Base-by-base conservation (phyloP, 495 filamentous ascomycete species). In the Neurospora sp. region DNA sequence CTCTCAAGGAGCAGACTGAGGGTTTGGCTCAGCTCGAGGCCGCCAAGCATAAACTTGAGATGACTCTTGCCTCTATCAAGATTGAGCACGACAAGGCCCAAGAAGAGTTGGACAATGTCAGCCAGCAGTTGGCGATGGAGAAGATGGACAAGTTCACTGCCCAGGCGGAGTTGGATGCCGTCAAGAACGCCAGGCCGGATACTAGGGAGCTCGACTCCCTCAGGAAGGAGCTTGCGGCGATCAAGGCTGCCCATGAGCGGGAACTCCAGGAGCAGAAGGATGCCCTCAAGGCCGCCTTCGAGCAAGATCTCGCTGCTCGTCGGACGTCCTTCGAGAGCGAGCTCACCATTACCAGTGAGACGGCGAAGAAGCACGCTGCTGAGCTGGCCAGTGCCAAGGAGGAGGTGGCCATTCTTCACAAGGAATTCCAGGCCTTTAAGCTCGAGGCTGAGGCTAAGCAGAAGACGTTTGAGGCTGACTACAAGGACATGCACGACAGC, bases 401-500 rank as follows among this genome's bases (percentile, higher is more conserved):
- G 72, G 81, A 84, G 75, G 72, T 81, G 0, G 79, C 78, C 53
- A 79, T 81, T 70, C 76, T 80, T 3, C 76, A 82, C 72, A 84
- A 86, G 74, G 53, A 65, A 27, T 65, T 65, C 1, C 83, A 86
- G 70, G 81, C 82, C n/a, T 77, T 80, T 72, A 79, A 79, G 53
- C 53, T 65, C 53, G 53, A 65, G 14, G 53, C 53, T 14, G 53
- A 65, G 53, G 80, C 77, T 81, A 83, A 81, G 73, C 72, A 79
- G 35, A 84, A 85, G 80, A 86, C 82, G 27, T 81, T 83, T 27
- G 79, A 84, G 77, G 81, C 84, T 35, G 87, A 89, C 75, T 88
- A 86, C 77, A 84, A 86, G 75, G 84, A 86, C 72, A 85, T 88
- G 84, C 85, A 89, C 71, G 85, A 87, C 31, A 86, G 83, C 71